Base-by-base conservation (phyloP, 768 basidiomycete species). In the Tylopilus balloui region DNA sequence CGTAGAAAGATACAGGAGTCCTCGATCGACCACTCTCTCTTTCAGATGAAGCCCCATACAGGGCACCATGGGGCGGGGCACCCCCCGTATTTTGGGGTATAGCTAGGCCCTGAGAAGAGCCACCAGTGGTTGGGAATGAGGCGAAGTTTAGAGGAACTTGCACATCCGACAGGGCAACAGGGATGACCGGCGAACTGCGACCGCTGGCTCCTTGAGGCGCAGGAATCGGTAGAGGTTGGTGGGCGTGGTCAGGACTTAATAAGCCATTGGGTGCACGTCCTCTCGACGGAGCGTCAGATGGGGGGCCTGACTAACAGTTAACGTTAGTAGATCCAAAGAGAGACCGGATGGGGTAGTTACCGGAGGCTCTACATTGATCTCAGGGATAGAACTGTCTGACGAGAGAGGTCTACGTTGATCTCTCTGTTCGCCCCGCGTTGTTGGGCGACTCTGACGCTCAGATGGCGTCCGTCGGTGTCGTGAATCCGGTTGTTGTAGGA, bases 341-440 rank as follows among this genome's bases (percentile, higher is more conserved):
- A 47, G 48, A 34, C 32, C 32, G 19, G 17, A 42, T 31, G 36
- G 48, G 34, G 19, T 43, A 61, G 46, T 59, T 54, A 67, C 66
- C 51, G 66, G 66, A 43, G 66, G 56, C 41, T 69, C 58, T 6
- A 67, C 41, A 23, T 34, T 63, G 51, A 67, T 67, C 42, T 69
- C 66, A 55, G 66, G 66, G 45, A 67, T 61, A 40, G 66, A 67
- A 25, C 66, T 69, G 36, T 69, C 66, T 27, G 67, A 69, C 21
- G 67, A 67, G 14, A 59, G 41, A 0, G 50, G 54, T 52, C 64
- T 49, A 17, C 54, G 67, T 28, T 56, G 56, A 45, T 64, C 52
- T 21, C 40, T 54, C 37, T 50, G 44, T 20, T 49, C 51, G 36
- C 48, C 47, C 46, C 58, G 58, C 42, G 45, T 38, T 25, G 60